Percentiles rank a stretch among this genome's conserved stretches.
Evolutionary conservation across 2,329 filamentous ascomycete genomes (phyloP).

Genomic region (Trichothecium roseum): DNA sequence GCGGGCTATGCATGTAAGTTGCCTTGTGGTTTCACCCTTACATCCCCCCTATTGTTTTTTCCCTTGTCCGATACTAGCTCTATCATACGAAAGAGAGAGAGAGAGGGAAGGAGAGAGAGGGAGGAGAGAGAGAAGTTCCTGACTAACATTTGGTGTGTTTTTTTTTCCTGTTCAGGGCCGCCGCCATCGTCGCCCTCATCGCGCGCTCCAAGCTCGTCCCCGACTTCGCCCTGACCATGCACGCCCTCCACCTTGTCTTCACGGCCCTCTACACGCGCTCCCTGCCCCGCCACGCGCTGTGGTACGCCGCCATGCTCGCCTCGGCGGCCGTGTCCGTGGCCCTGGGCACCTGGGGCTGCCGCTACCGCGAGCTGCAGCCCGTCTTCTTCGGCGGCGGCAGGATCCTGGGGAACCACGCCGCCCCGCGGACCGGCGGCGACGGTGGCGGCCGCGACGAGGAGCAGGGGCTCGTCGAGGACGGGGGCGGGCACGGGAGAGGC

Average conservation of each 20-base stretch:
- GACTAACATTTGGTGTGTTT: conserved; percentile 3
- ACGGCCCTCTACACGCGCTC: conserved; percentile 69
- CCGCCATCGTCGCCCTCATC: conserved; percentile 75
- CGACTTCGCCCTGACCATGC: conserved; percentile 86
- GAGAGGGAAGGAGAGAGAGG: neutral
- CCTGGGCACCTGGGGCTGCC: conserved; percentile 82
- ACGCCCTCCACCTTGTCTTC: conserved; percentile 69
- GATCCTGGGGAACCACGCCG: conserved; percentile 18
- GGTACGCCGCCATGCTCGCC: conserved; percentile 60
- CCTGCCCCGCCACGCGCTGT: conserved; percentile 68
- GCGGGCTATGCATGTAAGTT: conserved; percentile 40
- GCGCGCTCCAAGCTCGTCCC: conserved; percentile 87
- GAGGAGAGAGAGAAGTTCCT: conserved; percentile 2
- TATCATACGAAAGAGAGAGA: neutral
- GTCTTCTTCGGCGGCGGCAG: conserved; percentile 69
- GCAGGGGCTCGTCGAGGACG: conserved; percentile 39
- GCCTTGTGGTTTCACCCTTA: neutral
- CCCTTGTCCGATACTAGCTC: no score
- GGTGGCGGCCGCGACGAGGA: conserved; percentile 21
- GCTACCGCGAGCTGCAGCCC: conserved; percentile 78
- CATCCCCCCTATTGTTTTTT: neutral
- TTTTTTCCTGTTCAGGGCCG: conserved; percentile 44
- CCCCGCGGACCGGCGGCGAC: conserved; percentile 6
- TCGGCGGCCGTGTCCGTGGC: conserved; percentile 37
- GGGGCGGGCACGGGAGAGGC: conserved; percentile 31